These are phyloP conservation scores for Castanea mollissima DNA, from an alignment of 306 rosid species.

Conservation along the genomic window DNA sequence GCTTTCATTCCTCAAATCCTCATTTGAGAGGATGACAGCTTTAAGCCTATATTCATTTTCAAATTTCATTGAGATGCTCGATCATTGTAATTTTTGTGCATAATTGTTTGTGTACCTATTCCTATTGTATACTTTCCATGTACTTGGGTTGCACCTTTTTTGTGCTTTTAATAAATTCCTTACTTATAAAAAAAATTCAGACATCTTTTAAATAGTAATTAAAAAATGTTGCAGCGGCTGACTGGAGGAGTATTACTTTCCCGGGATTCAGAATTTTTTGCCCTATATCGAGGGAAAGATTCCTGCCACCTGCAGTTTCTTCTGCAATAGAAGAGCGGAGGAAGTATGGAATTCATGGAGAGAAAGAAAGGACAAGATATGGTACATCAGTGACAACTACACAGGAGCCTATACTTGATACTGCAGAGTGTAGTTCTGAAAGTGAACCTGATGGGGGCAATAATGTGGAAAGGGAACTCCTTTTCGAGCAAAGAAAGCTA, in stretches of 20 bases:
- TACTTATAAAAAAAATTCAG: neutral
- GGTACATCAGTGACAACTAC: constrained; percentile 19
- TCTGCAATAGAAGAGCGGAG: constrained; percentile 82
- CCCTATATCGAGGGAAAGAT: constrained; percentile 87
- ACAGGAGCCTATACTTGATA: constrained; percentile 29
- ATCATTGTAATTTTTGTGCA: too few relatives aligned
- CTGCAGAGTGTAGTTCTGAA: constrained; percentile 29
- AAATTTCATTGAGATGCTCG: too few relatives aligned
- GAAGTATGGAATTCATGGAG: constrained; percentile 33
- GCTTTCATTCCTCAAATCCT: too few relatives aligned
- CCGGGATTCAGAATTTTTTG: constrained; percentile 75
- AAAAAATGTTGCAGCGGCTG: constrained; percentile 50
- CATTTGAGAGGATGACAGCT: too few relatives aligned
- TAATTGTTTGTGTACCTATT: too few relatives aligned
- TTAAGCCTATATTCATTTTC: too few relatives aligned
- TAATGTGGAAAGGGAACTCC: constrained; percentile 28
- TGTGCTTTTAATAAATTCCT: too few relatives aligned
- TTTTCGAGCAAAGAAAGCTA: constrained; percentile 30
- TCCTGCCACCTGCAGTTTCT: constrained; percentile 78
- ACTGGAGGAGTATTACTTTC: constrained; percentile 90
- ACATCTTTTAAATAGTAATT: neutral
- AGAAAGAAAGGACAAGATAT: constrained; percentile 35
- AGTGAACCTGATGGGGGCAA: constrained; percentile 23
- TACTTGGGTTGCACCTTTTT: too few relatives aligned
- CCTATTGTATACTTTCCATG: too few relatives aligned